Percentiles rank a stretch among this genome's conserved stretches.
phyloP scores from a whole-genome alignment of 768 basidiomycete species.

The Roridomyces roridus region DNA sequence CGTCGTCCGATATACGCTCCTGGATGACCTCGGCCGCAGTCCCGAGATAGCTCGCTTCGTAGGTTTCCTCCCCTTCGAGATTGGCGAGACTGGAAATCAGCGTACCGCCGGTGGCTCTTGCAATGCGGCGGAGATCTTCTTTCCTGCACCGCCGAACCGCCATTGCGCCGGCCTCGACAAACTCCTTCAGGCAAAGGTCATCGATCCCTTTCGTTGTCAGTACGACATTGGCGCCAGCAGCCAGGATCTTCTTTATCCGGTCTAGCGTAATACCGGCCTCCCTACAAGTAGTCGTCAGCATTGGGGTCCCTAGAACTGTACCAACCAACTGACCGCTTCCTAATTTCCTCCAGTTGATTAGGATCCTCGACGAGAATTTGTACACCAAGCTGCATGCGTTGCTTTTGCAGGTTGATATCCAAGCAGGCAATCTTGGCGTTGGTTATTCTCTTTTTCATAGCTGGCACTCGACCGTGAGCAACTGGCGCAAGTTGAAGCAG shows the following conservation, averaged over 20 bases:
- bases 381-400: constrained; percentile 96
- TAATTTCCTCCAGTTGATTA: constrained; percentile 93
- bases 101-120: constrained; percentile 95
- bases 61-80: constrained; percentile 97
- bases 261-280: constrained; percentile 97
- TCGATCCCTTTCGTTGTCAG: constrained; percentile 99
- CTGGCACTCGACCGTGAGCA: constrained; percentile 45
- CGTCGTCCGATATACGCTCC: constrained; percentile 98
- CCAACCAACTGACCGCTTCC: constrained; percentile 70
- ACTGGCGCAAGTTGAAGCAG: neutral
- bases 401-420: constrained; percentile 96
- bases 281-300: constrained; percentile 44
- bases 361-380: constrained; percentile 98
- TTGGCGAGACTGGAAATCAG: constrained; percentile 93
- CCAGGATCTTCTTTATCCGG: constrained; percentile 94
- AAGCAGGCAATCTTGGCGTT: constrained; percentile 98
- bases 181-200: constrained; percentile 97
- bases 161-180: constrained; percentile 98
- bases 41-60: constrained; percentile 91
- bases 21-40: constrained; percentile 95
- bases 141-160: constrained; percentile 97
- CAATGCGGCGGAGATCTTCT: constrained; percentile 96
- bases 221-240: constrained; percentile 94
- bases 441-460: constrained; percentile 95
- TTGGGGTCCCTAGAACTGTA: neutral